These are phyloP conservation scores for Monosporascus sp. DNA, from an alignment of 2,329 filamentous ascomycete genomes.

Conservation along the genomic window DNA sequence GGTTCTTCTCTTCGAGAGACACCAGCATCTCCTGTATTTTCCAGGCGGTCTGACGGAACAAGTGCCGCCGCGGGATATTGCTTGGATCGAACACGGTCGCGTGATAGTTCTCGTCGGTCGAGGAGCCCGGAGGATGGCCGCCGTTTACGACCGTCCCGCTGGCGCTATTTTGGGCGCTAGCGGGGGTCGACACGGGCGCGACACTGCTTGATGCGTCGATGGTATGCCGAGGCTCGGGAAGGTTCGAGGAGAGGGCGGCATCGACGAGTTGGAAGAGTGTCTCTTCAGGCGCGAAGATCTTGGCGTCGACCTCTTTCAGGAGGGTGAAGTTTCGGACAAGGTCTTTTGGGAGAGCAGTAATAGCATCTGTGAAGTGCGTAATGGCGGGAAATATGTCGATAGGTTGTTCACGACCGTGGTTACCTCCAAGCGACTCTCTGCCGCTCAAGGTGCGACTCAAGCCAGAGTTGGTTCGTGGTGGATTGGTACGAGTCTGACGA, in stretches of 20 bases:
- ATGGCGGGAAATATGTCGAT: conserved; percentile 65
- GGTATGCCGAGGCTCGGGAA: conserved; percentile 39
- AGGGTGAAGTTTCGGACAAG: conserved; percentile 93
- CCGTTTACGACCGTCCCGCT: conserved; percentile 34
- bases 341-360: conserved; percentile 88
- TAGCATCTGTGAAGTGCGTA: conserved; percentile 81
- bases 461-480: conserved; percentile 49
- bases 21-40: conserved; percentile 81
- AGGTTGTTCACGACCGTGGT: conserved; percentile 47
- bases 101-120: conserved; percentile 40
- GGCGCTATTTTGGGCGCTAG: conserved; percentile 47
- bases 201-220: conserved; percentile 40
- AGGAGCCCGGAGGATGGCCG: conserved; percentile 31
- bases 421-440: conserved; percentile 42
- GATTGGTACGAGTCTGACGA: conserved; percentile 62
- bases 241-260: conserved; percentile 50
- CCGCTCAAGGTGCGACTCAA: conserved; percentile 37
- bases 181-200: conserved; percentile 40
- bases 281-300: conserved; percentile 85
- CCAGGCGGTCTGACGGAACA: conserved; percentile 73
- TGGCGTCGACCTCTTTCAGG: conserved; percentile 95
- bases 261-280: conserved; percentile 72
- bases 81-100: conserved; percentile 46
- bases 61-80: conserved; percentile 62
- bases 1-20: conserved; percentile 94